Percentiles rank a stretch among this genome's conserved stretches.
phyloP scores from a whole-genome alignment of 306 rosid species.

The Quercus rubra region DNA sequence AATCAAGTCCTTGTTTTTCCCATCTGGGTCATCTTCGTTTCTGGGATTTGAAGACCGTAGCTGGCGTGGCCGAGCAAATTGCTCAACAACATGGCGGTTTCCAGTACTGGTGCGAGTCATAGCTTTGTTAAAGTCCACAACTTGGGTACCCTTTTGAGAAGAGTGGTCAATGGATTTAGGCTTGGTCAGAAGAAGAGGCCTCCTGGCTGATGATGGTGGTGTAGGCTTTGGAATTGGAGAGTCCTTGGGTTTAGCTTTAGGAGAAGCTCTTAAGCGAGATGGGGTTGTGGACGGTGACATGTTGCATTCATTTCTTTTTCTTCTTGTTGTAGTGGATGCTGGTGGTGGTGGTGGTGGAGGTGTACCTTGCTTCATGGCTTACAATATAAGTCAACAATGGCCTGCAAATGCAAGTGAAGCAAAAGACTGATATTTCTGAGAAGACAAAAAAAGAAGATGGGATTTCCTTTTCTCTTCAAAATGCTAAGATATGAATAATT shows the following conservation, averaged over 20 bases:
- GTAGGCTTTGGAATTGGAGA: conserved; percentile 42
- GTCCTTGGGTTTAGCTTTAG: conserved; percentile 35
- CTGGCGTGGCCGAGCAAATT: conserved; percentile 36
- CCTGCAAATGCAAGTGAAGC: conserved; percentile 8
- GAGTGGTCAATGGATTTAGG: conserved; percentile 50
- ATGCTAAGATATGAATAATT: neutral
- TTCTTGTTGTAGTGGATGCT: neutral
- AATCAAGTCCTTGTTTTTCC: conserved; percentile 50
- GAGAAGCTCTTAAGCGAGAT: conserved; percentile 46
- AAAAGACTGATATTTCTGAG: neutral
- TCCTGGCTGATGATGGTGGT: conserved; percentile 31
- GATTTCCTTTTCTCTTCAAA: neutral
- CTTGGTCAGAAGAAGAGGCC: conserved; percentile 36
- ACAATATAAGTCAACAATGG: conserved; percentile 15
- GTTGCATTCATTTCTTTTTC: conserved; percentile 26
- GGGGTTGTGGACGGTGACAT: conserved; percentile 37
- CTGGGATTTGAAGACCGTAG: conserved; percentile 31
- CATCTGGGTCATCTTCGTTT: conserved; percentile 41
- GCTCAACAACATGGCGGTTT: conserved; percentile 39
- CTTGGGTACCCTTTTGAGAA: conserved; percentile 51
- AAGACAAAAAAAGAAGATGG: neutral
- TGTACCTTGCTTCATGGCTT: conserved; percentile 41
- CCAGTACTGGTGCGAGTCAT: conserved; percentile 22
- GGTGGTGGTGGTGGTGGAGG: conserved; percentile 12
- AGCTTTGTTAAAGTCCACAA: conserved; percentile 31